These are phyloP conservation scores for Monosporascus sp. DNA, from an alignment of 2,329 filamentous ascomycete genomes.

Conservation along the genomic window DNA sequence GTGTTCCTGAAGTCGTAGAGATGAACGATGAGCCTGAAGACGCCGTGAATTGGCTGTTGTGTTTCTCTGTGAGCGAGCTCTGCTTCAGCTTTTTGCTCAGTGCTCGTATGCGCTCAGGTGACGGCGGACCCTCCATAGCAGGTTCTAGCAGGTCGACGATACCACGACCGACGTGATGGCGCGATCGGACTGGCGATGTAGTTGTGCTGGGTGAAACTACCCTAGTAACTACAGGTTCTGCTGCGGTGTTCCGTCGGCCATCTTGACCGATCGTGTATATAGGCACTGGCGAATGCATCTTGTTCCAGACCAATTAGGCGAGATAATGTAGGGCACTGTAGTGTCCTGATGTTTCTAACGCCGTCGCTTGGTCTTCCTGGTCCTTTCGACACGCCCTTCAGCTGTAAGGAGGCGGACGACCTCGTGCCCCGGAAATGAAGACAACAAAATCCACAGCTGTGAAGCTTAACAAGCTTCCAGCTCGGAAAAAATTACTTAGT, in stretches of 20 bases:
- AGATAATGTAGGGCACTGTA: not conserved
- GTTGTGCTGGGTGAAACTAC: conserved; percentile 8
- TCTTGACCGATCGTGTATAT: not conserved
- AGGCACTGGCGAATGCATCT: not conserved
- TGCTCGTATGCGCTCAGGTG: conserved; percentile 54
- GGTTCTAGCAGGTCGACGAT: conserved; percentile 48
- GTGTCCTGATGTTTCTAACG: not conserved
- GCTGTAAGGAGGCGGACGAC: not conserved
- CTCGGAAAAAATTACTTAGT: conserved; percentile 16
- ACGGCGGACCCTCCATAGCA: conserved; percentile 56
- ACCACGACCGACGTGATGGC: conserved; percentile 5
- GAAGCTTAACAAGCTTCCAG: not conserved
- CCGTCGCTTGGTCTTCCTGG: not conserved
- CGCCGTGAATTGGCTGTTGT: conserved; percentile 41
- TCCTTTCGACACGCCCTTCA: not conserved
- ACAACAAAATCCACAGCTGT: not conserved
- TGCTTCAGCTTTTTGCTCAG: conserved; percentile 51
- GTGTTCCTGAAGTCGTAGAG: conserved; percentile 41
- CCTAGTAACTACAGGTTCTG: not conserved
- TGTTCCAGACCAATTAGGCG: not conserved
- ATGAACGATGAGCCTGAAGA: conserved; percentile 52
- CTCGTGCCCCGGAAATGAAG: not conserved
- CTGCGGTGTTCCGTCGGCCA: not conserved
- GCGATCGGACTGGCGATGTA: conserved; percentile 8
- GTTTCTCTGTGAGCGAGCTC: conserved; percentile 43